Evolutionary conservation across 2,329 filamentous ascomycete genomes (phyloP).

Genomic region (Grosmannia serpens): DNA sequence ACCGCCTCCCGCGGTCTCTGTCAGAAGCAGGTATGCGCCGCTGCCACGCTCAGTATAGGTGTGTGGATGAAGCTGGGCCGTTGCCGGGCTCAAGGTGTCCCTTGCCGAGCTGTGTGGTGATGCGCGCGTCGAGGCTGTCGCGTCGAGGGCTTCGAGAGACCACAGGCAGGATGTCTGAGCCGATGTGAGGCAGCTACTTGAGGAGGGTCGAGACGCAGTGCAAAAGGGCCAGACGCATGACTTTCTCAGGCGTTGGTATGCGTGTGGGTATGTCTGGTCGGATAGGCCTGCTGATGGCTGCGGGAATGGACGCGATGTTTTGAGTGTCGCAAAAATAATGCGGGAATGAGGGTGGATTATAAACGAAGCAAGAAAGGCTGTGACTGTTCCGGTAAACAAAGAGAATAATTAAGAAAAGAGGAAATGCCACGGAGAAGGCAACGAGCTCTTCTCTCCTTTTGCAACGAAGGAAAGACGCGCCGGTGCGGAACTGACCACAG

Average conservation of each 20-base stretch:
- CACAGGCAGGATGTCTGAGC: not conserved
- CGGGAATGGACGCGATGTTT: not conserved
- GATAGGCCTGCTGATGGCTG: not conserved
- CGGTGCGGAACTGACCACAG: not conserved
- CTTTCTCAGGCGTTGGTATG: not conserved
- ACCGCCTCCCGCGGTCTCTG: not conserved
- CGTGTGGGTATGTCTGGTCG: not conserved
- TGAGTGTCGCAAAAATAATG: not conserved
- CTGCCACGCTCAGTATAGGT: not conserved
- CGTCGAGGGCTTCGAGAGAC: not conserved
- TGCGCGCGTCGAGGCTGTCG: not conserved
- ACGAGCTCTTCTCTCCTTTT: conserved; percentile 1
- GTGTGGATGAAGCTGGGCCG: not conserved
- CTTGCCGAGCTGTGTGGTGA: not conserved
- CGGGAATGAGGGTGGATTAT: not conserved
- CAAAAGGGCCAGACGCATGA: not conserved
- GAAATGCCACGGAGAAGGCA: not conserved
- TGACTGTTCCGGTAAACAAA: not conserved
- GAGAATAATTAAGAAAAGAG: not conserved
- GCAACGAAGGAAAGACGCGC: not conserved
- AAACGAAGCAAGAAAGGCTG: not conserved
- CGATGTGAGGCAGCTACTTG: not conserved
- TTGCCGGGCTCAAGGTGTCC: not conserved
- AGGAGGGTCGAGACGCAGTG: not conserved
- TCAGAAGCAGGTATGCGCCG: not conserved